Percentiles rank a stretch among this genome's conserved stretches.
Evolutionary conservation across 495 filamentous ascomycete genomes (phyloP).

Genomic region (Penicillium paradoxum): DNA sequence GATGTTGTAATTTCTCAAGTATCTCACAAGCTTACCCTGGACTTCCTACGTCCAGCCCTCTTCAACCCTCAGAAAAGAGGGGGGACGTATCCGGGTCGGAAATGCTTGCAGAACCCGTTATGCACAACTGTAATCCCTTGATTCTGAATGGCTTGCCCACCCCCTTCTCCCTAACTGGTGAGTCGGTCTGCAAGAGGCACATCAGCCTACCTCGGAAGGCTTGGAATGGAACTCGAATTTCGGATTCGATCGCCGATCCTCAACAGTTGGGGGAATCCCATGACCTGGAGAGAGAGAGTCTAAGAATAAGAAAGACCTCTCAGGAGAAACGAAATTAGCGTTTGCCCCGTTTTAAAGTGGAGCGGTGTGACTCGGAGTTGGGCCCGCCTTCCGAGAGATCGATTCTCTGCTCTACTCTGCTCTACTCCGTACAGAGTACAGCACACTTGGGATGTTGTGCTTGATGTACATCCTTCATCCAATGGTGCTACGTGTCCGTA

Average conservation of each 20-base stretch:
- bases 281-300: neutral
- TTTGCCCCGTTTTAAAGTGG: neutral
- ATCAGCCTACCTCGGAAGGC: neutral
- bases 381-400: neutral
- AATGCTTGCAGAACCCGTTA: neutral
- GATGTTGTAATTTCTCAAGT: neutral
- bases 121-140: neutral
- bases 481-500: constrained; percentile 5
- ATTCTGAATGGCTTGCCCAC: neutral
- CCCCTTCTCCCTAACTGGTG: neutral
- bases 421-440: too few species aligned
- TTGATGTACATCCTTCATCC: too few species aligned
- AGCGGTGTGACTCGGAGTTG: constrained; percentile 6
- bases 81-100: neutral
- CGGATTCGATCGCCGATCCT: neutral
- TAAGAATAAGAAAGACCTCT: neutral
- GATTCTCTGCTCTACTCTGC: constrained; percentile 5
- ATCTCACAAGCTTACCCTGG: neutral
- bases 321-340: neutral
- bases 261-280: constrained; percentile 7
- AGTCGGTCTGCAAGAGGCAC: neutral
- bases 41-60: neutral
- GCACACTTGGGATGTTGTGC: too few species aligned
- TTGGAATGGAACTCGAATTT: neutral
- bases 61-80: neutral